Base-by-base conservation (phyloP, 2,329 filamentous ascomycete genomes). In the Nothopassalora personata region DNA sequence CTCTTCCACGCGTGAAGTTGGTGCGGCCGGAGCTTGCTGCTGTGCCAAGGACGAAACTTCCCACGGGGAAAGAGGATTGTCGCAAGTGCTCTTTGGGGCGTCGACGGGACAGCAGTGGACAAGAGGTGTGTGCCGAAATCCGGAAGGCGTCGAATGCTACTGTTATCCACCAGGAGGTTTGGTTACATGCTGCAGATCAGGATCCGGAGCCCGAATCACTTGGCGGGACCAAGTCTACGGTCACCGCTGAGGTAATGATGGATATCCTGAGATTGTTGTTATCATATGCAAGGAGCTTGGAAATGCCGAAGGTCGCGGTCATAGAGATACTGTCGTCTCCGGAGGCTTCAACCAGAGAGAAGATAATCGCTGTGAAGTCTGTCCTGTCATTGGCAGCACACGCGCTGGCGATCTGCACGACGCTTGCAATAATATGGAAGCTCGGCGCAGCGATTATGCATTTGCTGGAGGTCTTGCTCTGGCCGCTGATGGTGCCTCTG, bases 11-110 rank as follows among this genome's bases (percentile, higher is more conserved):
- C 28, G 65, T 71, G 2, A 58, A 62, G 27, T 58, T 69, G n/a
- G 62, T 70, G 5, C 67, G 65, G 48, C 70, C 70, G n/a, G 64
- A 68, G 18, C 57, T 66, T 28, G 68, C 69, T n/a, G 63, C 63
- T 45, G 57, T 69, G 13, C 64, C 66, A 57, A 18, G 52, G 60
- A 45, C 59, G 52, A 15, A 19, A 48, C 10, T 28, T 51, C n/a
- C 36, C 27, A 30, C 19, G 43, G 8, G 15, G 27, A 51, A 13
- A 43, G 43, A 55, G 13, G 47, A 30, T 13, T 15, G 6, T 31
- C 59, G 62, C 34, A 48, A 33, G 15, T 68, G 66, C 39, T 67
- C 66, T 2, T 57, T 67, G 0, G 64, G 67, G 28, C 66, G 66
- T 53, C 50, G 60, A 39, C 54, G 54, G 54, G 60, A 63, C 5